Evolutionary conservation across 1,139 yeast genomes (phyloP).

Genomic region (Taphrina wiesneri): DNA sequence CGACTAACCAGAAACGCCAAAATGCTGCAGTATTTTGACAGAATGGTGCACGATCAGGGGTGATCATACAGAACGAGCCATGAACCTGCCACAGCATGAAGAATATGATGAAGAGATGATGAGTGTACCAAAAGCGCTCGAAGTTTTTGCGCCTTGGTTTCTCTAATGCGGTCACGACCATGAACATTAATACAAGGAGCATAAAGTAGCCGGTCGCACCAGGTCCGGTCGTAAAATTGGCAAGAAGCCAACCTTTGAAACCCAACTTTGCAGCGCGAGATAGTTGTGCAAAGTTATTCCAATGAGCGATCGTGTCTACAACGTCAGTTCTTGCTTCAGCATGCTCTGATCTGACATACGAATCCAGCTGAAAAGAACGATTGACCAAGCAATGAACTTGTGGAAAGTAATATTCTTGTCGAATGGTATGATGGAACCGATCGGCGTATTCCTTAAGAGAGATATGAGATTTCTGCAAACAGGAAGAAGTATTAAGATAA

Average conservation of each 20-base stretch:
- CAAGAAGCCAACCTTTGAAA: conserved; percentile 18
- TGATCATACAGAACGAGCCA: conserved; percentile 34
- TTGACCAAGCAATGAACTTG: conserved; percentile 30
- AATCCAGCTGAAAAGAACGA: conserved; percentile 30
- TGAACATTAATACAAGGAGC: conserved; percentile 16
- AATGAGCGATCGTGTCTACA: conserved; percentile 22
- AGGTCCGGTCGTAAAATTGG: conserved; percentile 32
- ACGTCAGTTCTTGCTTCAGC: not conserved
- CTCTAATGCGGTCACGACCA: conserved; percentile 31
- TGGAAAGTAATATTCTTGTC: conserved; percentile 33
- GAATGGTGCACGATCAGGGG: conserved; percentile 33
- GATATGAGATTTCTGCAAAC: conserved; percentile 33
- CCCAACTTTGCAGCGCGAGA: conserved; percentile 12
- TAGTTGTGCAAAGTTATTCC: conserved; percentile 30
- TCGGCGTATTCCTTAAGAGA: conserved; percentile 23
- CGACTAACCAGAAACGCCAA: conserved; percentile 28
- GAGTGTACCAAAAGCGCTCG: conserved; percentile 34
- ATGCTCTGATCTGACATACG: conserved; percentile 4
- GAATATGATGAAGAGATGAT: conserved; percentile 32
- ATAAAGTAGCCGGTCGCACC: conserved; percentile 28
- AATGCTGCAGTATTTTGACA: conserved; percentile 21
- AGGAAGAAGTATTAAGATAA: conserved; percentile 29
- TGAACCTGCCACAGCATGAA: conserved; percentile 33
- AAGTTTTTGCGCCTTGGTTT: conserved; percentile 19
- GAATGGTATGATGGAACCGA: conserved; percentile 28